Evolutionary conservation across 768 basidiomycete genomes (phyloP).

Genomic region (Krasilnikovozyma curviuscula): DNA sequence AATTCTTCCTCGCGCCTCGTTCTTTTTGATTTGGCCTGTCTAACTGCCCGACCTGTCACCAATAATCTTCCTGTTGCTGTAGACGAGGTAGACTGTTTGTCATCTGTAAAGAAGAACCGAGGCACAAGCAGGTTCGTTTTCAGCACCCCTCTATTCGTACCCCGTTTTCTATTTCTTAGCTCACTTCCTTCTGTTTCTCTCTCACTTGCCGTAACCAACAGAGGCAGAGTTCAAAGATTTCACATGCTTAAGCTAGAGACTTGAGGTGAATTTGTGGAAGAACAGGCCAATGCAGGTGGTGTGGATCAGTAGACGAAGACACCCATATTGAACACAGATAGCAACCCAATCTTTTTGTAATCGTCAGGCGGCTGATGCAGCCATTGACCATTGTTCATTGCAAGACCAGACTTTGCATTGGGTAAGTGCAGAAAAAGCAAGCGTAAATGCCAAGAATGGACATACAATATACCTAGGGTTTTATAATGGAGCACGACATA

Average conservation of each 20-base stretch:
- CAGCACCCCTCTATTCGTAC: not conserved
- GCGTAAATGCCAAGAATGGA: too few relatives aligned
- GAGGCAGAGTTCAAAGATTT: not conserved
- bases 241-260: not conserved
- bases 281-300: too few relatives aligned
- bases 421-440: too few relatives aligned
- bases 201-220: not conserved
- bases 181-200: not conserved
- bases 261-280: too few relatives aligned
- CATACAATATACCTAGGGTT: too few relatives aligned
- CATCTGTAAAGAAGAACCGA: slow-evolving; percentile 80
- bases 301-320: too few relatives aligned
- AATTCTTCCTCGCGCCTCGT: not conserved
- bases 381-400: too few relatives aligned
- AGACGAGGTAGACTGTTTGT: slow-evolving; percentile 82
- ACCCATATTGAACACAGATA: too few relatives aligned
- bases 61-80: not conserved
- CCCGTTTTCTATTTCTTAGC: not conserved
- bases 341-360: too few relatives aligned
- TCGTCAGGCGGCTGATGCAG: too few relatives aligned
- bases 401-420: too few relatives aligned
- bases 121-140: slow-evolving; percentile 74
- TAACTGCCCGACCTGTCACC: not conserved
- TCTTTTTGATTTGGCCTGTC: not conserved
- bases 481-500: too few relatives aligned